A percentile compares a stretch with the other conserved stretches of the same genome.
Evolutionary conservation across 805 yeast genomes (phyloP).

Genomic region (Ogataea allantospora): DNA sequence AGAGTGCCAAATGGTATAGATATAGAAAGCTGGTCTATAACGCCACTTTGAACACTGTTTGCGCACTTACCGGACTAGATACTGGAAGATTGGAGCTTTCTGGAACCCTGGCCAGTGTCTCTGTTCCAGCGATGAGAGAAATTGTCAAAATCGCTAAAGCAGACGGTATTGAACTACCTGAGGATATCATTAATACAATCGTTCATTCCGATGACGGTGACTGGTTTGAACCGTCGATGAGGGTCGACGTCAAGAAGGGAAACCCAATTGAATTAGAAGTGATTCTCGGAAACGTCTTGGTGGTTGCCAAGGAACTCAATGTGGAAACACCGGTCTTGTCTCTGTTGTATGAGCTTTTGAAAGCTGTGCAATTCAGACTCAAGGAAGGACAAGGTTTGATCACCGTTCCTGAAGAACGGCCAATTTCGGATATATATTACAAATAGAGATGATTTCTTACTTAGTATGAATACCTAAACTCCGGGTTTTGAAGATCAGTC

Average conservation of each 20-base stretch:
- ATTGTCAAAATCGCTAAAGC: constrained; percentile 64
- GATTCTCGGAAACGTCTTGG: constrained; percentile 64
- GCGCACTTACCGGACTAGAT: constrained; percentile 59
- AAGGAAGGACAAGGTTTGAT: constrained; percentile 55
- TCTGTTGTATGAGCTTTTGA: constrained; percentile 56
- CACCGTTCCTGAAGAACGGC: constrained; percentile 43
- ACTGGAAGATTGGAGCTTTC: constrained; percentile 50
- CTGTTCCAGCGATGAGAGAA: constrained; percentile 67
- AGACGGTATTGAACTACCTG: constrained; percentile 57
- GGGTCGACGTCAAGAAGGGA: constrained; percentile 58
- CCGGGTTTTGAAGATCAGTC: constrained; percentile 17
- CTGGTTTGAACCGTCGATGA: constrained; percentile 69
- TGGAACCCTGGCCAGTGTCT: constrained; percentile 41
- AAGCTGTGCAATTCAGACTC: constrained; percentile 58
- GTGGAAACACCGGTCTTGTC: constrained; percentile 59
- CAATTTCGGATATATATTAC: constrained; percentile 24
- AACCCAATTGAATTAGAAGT: constrained; percentile 72
- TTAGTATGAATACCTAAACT: not conserved
- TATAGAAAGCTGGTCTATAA: constrained; percentile 71
- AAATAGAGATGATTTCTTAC: not conserved
- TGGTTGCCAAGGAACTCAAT: constrained; percentile 45
- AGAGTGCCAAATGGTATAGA: constrained; percentile 49
- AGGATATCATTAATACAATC: constrained; percentile 45
- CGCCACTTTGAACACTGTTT: constrained; percentile 61
- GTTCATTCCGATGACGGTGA: constrained; percentile 56